Base-by-base conservation (phyloP, 177 flowering plant species). In the Vitis hybrid region DNA sequence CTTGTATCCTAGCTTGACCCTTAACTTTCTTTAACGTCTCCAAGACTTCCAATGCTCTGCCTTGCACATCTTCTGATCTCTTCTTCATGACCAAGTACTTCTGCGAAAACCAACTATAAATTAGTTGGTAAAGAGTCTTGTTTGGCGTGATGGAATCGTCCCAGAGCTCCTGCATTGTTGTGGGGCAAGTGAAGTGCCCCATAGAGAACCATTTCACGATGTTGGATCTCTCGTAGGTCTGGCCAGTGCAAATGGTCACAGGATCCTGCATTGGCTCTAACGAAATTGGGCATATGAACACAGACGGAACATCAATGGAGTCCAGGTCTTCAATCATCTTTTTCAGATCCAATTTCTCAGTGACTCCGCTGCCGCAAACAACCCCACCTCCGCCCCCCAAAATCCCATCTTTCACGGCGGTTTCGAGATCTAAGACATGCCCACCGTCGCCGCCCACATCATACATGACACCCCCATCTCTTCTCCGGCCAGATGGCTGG, bases 151-250 rank as follows among this genome's bases (percentile, higher is more conserved):
- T 45, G 1, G 93, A 81, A 61, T 84, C 85, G 70, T 91, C 94
- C 94, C 92, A 91, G 1, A 91, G 89, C 82, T 89, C 94, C 50
- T 89, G 94, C 94, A 89, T 91, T 49, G 94, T 91, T 0, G 94
- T 88, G 74, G 97, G 94, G 73, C 97, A 89, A 50, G 91, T 85
- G 68, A 71, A 78, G 68, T 86, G 94, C 14, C 94, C 92, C 60
- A 89, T 49, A 55, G 82, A 76, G 74, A 89, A 84, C 97, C 97
- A 91, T 80, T 84, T 91, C 61, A 86, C 84, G 67, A 91, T 91
- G 84, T 89, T 91, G 77, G 86, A 82, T 66, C 87, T 83, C 84
- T 89, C 94, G 59, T 90, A 90, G 31, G 96, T 90, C 67, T 90
- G 96, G 53, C 96, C 96, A 1, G 96, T 90, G 80, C 93, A 90